Base-by-base conservation (phyloP, 352 stramenopile species). In the Blastocystis sp. region DNA sequence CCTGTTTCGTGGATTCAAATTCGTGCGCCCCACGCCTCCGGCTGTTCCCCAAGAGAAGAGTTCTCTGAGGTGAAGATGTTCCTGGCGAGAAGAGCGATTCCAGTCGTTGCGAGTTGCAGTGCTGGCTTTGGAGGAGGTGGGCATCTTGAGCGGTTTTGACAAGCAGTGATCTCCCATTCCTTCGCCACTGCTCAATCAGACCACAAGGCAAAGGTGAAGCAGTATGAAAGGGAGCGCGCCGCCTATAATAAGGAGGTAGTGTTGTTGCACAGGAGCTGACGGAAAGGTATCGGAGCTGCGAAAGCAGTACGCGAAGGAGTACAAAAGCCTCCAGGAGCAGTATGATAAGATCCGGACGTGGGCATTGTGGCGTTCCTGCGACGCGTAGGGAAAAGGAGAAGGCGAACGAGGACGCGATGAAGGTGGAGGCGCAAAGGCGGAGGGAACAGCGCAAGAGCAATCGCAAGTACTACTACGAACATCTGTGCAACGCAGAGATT, bases 401-500 rank as follows among this genome's bases (percentile, higher is more conserved):
- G 17, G 71, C 71, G 21, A 81, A 81, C 40, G 40, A 81, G 19
- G 71, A 81, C 38, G 66, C 43, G 45, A 81, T 81, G 71, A 53
- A 59, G 14, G 21, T 23, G 19, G 66, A 62, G 28, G 48, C 71
- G 21, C 48, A 81, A 28, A 3, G 48, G 45, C 34, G 7, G 2
- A 56, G 53, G 43, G n/a, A 40, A 11, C 48, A 56, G 28, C 43
- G 66, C 19, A 60, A 45, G 56, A 53, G 59, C 14, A 81, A 81
- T 60, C 17, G n/a, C 14, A 45, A 53, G 38, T 81, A 65, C 43
- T 38, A 81, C 56, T 81, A 65, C 28, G 71, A 81, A 41, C 71
- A 81, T 40, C n/a, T 81, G n/a, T 81, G 71, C 19, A 81, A 81
- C 43, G 56, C 45, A 3, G 71, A 81, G 45, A 81, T 81, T 65